Percentiles rank a stretch among this genome's conserved stretches.
Conservation (phyloP, 164 flowering plant genomes). For the Akebia trifoliata region DNA sequence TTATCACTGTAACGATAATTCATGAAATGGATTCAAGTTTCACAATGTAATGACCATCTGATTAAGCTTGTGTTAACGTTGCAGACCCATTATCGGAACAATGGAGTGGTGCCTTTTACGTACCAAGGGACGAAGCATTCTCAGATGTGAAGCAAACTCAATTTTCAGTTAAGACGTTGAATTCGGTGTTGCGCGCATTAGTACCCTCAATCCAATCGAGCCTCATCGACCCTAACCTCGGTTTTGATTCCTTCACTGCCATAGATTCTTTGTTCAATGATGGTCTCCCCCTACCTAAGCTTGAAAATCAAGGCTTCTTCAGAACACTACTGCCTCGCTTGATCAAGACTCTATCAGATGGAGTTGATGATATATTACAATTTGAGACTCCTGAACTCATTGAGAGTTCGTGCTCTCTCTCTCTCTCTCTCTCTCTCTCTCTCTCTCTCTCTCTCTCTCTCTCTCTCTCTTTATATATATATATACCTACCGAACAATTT, state of each 20-base stretch:
- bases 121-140: constrained; percentile 64
- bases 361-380: constrained; percentile 12
- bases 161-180: constrained; percentile 39
- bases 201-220: constrained; percentile 31
- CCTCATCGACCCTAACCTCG: constrained; percentile 1
- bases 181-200: constrained; percentile 26
- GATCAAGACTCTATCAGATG: constrained; percentile 6
- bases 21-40: not conserved
- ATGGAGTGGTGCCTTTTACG: constrained; percentile 11
- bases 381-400: constrained; percentile 26
- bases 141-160: constrained; percentile 42
- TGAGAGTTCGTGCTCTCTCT: constrained; percentile 15
- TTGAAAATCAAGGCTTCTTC: constrained; percentile 13
- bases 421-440: constrained; percentile 3
- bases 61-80: constrained; percentile 25
- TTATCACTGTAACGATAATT: not conserved
- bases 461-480: too few relatives aligned
- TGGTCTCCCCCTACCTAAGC: constrained; percentile 13
- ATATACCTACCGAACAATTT: too few relatives aligned
- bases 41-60: not conserved
- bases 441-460: not conserved
- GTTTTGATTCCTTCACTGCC: constrained; percentile 29
- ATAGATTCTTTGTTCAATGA: constrained; percentile 27
- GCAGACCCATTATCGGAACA: constrained; percentile 32
- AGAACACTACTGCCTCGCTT: constrained; percentile 22